phyloP scores from a whole-genome alignment of 768 basidiomycete genomes.

The Collybia sp. region DNA sequence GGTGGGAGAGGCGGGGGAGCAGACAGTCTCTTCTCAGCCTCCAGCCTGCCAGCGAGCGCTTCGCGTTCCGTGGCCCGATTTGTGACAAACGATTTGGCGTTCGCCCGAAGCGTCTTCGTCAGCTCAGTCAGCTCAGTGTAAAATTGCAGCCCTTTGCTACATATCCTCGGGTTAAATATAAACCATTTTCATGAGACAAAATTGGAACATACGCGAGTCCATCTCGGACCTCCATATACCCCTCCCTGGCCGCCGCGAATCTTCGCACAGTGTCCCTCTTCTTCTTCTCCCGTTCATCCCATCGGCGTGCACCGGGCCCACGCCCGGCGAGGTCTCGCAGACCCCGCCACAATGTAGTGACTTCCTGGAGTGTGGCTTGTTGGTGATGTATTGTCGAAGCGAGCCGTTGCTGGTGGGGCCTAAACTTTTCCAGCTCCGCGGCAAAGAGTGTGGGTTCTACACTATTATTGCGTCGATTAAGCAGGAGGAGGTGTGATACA shows the following conservation, averaged over 20 bases:
- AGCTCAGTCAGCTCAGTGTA: constrained; percentile 77
- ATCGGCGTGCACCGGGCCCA: constrained; percentile 71
- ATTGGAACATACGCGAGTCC: constrained; percentile 68
- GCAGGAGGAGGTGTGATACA: constrained; percentile 88
- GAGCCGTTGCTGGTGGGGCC: constrained; percentile 83
- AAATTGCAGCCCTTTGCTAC: constrained; percentile 85
- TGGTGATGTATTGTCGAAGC: constrained; percentile 77
- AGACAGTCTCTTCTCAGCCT: constrained; percentile 63
- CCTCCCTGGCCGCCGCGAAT: constrained; percentile 74
- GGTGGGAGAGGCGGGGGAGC: constrained; percentile 40
- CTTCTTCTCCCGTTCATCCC: constrained; percentile 77
- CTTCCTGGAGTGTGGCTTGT: constrained; percentile 66
- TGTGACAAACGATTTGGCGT: constrained; percentile 57
- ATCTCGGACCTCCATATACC: constrained; percentile 82
- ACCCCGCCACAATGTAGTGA: constrained; percentile 67
- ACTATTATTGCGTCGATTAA: constrained; percentile 80
- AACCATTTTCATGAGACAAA: constrained; percentile 4
- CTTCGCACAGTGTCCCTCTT: constrained; percentile 71
- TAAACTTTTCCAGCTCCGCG: constrained; percentile 92
- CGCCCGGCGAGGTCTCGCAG: constrained; percentile 72
- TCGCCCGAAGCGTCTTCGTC: constrained; percentile 49
- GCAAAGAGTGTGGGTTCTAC: constrained; percentile 89
- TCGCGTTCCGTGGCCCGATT: constrained; percentile 69
- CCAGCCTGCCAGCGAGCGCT: constrained; percentile 59
- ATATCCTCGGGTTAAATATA: constrained; percentile 2